Conservation (phyloP, 805 yeast genomes). For the Debaryomyces hansenii region DNA sequence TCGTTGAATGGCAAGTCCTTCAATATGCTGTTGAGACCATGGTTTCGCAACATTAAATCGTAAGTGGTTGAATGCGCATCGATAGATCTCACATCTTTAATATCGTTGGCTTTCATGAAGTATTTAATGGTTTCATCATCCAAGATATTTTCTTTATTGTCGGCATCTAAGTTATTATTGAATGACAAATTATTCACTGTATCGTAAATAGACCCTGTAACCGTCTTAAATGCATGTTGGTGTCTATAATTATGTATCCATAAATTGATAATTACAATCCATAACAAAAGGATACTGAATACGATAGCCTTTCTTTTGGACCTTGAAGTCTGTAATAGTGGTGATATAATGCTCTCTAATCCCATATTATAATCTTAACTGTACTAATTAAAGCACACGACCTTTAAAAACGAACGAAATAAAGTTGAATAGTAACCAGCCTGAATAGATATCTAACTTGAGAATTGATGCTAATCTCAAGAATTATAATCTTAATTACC, state of each 20-base stretch:
- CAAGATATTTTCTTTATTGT: conserved; percentile 4
- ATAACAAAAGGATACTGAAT: not conserved
- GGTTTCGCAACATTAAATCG: conserved; percentile 21
- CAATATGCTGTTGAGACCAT: conserved; percentile 19
- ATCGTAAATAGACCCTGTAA: not conserved
- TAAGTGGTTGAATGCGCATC: conserved; percentile 24
- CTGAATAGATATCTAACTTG: too few relatives aligned
- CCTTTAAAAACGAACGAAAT: too few relatives aligned
- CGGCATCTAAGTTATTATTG: not conserved
- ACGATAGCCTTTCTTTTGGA: not conserved
- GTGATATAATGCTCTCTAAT: not conserved
- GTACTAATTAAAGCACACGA: too few relatives aligned
- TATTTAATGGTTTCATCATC: conserved; percentile 11
- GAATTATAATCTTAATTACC: too few relatives aligned
- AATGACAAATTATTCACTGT: not conserved
- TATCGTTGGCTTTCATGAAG: conserved; percentile 4
- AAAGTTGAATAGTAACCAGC: too few relatives aligned
- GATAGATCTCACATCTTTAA: conserved; percentile 18
- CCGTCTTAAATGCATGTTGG: not conserved
- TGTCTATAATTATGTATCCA: not conserved
- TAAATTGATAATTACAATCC: not conserved
- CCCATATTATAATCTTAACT: too few relatives aligned
- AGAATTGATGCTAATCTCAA: too few relatives aligned
- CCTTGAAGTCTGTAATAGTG: not conserved
- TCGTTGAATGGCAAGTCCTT: conserved; percentile 23